Evolutionary conservation across 768 basidiomycete genomes (phyloP), one percentile per base, ranked within the genome.

Genomic region (Lentinula aciculospora): DNA sequence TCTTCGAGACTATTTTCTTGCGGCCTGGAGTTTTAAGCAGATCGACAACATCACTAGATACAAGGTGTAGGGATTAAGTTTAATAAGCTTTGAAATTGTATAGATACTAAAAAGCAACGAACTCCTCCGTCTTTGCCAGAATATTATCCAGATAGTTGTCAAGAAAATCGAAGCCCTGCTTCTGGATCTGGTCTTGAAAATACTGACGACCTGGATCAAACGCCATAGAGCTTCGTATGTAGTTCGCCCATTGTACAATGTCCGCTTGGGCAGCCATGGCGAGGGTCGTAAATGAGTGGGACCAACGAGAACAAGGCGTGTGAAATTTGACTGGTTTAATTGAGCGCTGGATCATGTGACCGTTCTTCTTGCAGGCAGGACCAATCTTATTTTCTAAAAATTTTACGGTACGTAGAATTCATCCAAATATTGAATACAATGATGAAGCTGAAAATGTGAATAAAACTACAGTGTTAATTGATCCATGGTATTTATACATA

Each of bases 21-120:
- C 89, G 81, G 29, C 88, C 85, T 13, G 91, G 91, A 1, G 92
- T 93, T 72, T 93, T 93, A 2, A 93, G 82, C 17, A 93, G 78
- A 54, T 92, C 89, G 40, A 90, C 84, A 15, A 92, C 79, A 7
- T 83, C 80, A 47, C 90, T 92, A 61, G 15, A 13, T 12, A 44
- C 19, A 55, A 23, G 56, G 9, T 12, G 42, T 19, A 55, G 23
- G 56, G 9, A 3, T 44, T n/a, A n/a, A n/a, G n/a, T n/a, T n/a
- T n/a, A 21, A 2, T 63, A 21, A 59, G 50, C 15, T 50, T 10
- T 21, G 21, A 47, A 9, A 3, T 19, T 27, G n/a, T 17, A 45
- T 13, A 4, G 21, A 23, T 27, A 15, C 21, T 23, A 15, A 23
- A 50, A 27, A 23, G 21, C 47, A 47, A 61, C 81, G 48, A 63